Evolutionary conservation across 75 land plant species (phyloP), one percentile per base, ranked within the genome.

Genomic region (Sequoia sempervirens): DNA sequence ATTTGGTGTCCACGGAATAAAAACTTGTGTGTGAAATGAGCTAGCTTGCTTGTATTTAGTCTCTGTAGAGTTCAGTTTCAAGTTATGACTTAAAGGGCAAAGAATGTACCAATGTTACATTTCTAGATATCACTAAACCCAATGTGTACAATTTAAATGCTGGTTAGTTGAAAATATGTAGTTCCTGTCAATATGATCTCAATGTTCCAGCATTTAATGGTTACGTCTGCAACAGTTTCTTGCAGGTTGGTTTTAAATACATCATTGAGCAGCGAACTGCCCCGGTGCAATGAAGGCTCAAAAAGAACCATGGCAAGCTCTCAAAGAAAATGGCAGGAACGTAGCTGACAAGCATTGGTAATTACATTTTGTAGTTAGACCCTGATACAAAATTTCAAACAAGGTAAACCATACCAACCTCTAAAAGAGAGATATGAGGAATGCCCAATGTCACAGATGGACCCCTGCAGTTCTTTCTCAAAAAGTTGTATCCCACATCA

Each of bases 381-480:
- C 28, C 53, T 50, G 52, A 12, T 12, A 13, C 81, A 52, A 52
- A 26, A 53, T 74, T 84, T 81, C 15, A 90, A 5, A 90, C 87
- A 83, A 86, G 83, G 80, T 89, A 91, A 30, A 89, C 84, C 92
- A 91, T 91, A 2, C 92, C 92, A 36, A 91, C 92, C 53, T 91
- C 91, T 66, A 91, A 85, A 9, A 86, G 88, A 15, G 92, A 84
- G 7, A 84, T 87, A 81, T 89, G 92, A 36, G 92, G 92, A 28
- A 91, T 84, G 66, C 87, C 75, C 9, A 91, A 82, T 5, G 92
- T 91, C 54, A 83, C 84, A 10, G 89, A 36, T n/a, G 92, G 92
- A 12, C 89, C 87, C 58, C 92, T 82, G 80, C 87, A 88, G 66
- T 91, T 91, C 80, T 83, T 89, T 79, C 91, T 89, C 40, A 91